phyloP scores from a whole-genome alignment of 352 stramenopile species.

The Phytopythium delawarense region DNA sequence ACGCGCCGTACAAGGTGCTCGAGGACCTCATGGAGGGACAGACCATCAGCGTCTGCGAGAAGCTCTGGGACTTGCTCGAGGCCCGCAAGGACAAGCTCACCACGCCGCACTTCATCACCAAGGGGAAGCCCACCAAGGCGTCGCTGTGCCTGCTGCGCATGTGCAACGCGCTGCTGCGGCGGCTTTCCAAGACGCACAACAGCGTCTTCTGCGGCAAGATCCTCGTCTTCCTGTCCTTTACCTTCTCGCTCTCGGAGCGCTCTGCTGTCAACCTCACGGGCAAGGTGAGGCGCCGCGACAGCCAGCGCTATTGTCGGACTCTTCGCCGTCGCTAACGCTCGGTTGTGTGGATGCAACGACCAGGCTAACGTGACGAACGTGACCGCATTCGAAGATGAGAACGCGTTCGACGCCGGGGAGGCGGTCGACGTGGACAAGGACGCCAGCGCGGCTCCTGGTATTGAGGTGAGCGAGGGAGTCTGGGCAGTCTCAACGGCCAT shows the following conservation, averaged over 20 bases:
- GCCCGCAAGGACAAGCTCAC: constrained; percentile 72
- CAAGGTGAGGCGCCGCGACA: constrained; percentile 27
- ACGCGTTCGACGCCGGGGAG: constrained; percentile 66
- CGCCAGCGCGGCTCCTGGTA: constrained; percentile 15
- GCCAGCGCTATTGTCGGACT: neutral
- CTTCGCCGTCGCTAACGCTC: neutral
- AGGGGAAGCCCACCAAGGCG: constrained; percentile 64
- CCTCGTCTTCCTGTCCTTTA: constrained; percentile 84
- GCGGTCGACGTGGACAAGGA: constrained; percentile 36
- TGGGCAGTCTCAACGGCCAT: neutral
- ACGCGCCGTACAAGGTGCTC: constrained; percentile 80
- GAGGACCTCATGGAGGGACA: constrained; percentile 86
- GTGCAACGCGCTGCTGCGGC: constrained; percentile 81
- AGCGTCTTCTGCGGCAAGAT: constrained; percentile 89
- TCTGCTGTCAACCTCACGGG: constrained; percentile 81
- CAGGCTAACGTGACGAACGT: constrained; percentile 75
- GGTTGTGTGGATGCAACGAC: neutral
- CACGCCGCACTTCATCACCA: constrained; percentile 61
- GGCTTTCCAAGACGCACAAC: constrained; percentile 86
- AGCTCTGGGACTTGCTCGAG: constrained; percentile 80
- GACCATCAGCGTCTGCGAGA: constrained; percentile 83
- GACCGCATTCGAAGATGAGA: constrained; percentile 76
- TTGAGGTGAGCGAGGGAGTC: constrained; percentile 20
- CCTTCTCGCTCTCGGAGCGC: constrained; percentile 78
- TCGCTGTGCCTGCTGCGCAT: constrained; percentile 77